phyloP scores from a whole-genome alignment of 495 filamentous ascomycete species.

The Tuber umbilicatum region DNA sequence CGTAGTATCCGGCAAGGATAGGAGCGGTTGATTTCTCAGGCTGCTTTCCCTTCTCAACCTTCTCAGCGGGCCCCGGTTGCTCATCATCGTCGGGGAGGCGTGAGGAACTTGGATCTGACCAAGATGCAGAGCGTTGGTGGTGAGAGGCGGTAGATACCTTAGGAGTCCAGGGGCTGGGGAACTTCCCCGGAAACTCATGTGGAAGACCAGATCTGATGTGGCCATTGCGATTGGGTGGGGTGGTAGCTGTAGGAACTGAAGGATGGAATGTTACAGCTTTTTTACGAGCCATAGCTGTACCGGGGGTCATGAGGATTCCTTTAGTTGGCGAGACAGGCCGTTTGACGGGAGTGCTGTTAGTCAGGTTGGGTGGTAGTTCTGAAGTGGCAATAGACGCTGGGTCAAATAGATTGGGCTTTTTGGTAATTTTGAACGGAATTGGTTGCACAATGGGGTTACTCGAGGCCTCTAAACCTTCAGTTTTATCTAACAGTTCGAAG shows the following conservation, averaged over 20 bases:
- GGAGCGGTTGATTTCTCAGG: constrained; percentile 35
- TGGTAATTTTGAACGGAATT: constrained; percentile 33
- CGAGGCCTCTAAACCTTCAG: constrained; percentile 5
- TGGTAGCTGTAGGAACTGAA: constrained; percentile 40
- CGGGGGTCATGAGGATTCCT: constrained; percentile 84
- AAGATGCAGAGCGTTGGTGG: constrained; percentile 50
- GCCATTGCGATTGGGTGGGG: constrained; percentile 32
- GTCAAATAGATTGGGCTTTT: constrained; percentile 37
- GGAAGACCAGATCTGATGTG: constrained; percentile 49
- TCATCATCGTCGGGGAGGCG: constrained; percentile 30
- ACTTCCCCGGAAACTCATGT: constrained; percentile 53
- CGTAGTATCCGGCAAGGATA: constrained; percentile 36
- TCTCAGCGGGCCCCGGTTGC: constrained; percentile 44
- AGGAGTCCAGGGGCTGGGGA: constrained; percentile 59
- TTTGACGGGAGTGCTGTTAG: constrained; percentile 38
- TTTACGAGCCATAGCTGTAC: constrained; percentile 72
- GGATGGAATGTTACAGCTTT: constrained; percentile 70
- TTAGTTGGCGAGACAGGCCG: constrained; percentile 57
- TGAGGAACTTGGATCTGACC: constrained; percentile 27
- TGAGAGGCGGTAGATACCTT: constrained; percentile 46
- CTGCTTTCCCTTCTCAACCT: constrained; percentile 26
- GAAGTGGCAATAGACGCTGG: constrained; percentile 40
- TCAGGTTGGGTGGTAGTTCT: constrained; percentile 37
- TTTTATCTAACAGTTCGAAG: constrained; percentile 1
- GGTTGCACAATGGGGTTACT: constrained; percentile 15